Percentiles rank a stretch among this genome's conserved stretches.
phyloP scores from a whole-genome alignment of 176 grass and related monocot genomes.

The Miscanthus lutarioriparius region DNA sequence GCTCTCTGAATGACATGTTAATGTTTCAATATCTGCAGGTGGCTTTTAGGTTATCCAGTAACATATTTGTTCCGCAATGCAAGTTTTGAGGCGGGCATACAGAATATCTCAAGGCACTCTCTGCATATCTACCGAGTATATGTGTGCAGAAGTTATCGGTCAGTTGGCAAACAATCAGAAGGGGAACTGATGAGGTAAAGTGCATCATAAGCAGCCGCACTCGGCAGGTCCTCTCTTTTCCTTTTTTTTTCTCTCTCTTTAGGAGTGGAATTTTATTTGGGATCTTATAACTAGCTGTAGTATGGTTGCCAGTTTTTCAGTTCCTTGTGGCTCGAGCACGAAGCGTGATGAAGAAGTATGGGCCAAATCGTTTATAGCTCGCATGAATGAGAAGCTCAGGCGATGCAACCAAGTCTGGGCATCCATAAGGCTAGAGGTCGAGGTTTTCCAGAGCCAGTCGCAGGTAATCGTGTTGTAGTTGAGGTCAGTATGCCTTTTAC shows the following conservation, averaged over 20 bases:
- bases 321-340: constrained; percentile 53
- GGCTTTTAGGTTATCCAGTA: constrained; percentile 90
- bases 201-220: neutral
- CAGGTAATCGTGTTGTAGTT: constrained; percentile 43
- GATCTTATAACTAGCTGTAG: constrained; percentile 18
- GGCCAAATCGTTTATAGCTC: constrained; percentile 57
- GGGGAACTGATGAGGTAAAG: constrained; percentile 75
- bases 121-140: constrained; percentile 80
- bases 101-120: constrained; percentile 62
- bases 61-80: constrained; percentile 70
- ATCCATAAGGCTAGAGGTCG: constrained; percentile 60
- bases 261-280: neutral
- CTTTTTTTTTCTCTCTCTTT: neutral
- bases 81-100: constrained; percentile 43
- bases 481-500: neutral
- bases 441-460: constrained; percentile 45
- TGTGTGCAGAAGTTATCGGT: constrained; percentile 34
- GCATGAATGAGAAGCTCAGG: constrained; percentile 49
- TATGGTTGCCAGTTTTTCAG: constrained; percentile 63
- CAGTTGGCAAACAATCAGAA: constrained; percentile 44
- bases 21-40: constrained; percentile 46
- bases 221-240: neutral
- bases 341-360: constrained; percentile 63
- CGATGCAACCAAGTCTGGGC: constrained; percentile 52
- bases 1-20: neutral